Evolutionary conservation across 371 early-diverging fungal genomes (phyloP), one percentile per base, ranked within the genome.

Genomic region (Coemansia sp.): DNA sequence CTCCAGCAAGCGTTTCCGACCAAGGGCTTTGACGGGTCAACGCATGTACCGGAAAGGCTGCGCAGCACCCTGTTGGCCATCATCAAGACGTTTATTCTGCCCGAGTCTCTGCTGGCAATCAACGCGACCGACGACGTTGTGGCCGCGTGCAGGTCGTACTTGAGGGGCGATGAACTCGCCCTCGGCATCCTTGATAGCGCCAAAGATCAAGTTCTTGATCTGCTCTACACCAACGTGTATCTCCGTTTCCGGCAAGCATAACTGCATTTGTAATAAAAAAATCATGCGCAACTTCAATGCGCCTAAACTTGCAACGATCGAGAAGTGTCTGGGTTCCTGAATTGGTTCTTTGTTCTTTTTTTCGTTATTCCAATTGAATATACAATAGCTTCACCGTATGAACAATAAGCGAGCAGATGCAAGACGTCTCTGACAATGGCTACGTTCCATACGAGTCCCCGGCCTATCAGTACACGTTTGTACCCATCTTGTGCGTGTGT

Each of bases 161-260:
- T 74, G 26, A 33, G 48, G 1, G 66, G 66, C 20, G 55, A 41
- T 20, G 40, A 57, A 0, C 34, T 75, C 35, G 39, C 58, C 0
- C 56, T 74, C 40, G 75, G 45, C 3, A 43, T 43, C n/a, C 40
- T 74, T 20, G 75, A 74, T 35, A 30, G 43, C 11, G 52, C 59
- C 26, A 74, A 61, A 31, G 57, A 75, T 12, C 56, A 63, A 35
- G 66, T 75, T 8, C 50, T 74, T 9, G 68, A 66, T 10, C 38
- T 72, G 30, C 38, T 74, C n/a, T 72, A 74, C 35, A 41, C 55
- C 2, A 74, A 74, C 35, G 67, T 72, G 0, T 74, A 74, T 48
- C 47, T 68, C 10, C 62, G 71, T 8, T 14, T 55, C 12, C 59
- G 54, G 3, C 10, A 12, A 11, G 3, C 8, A 49, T 60, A 26